Percentiles rank a stretch among this genome's conserved stretches.
Evolutionary conservation across 805 yeast species (phyloP).

Genomic region (Komagataella populi): DNA sequence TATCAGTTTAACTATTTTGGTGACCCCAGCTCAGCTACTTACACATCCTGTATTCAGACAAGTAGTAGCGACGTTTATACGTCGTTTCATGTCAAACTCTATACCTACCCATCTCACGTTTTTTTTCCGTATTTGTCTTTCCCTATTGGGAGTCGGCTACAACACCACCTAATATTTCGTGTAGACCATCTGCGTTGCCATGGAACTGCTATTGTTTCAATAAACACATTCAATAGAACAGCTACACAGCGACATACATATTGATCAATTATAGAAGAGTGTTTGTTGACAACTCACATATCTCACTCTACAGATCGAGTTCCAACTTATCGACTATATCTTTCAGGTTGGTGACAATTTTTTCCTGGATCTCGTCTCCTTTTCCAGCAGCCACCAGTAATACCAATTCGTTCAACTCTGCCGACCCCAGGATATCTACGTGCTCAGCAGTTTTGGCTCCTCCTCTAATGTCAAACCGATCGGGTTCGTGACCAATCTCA

Average conservation of each 20-base stretch:
- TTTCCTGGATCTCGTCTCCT: slow-evolving; percentile 53
- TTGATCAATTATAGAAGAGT: background rate
- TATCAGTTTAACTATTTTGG: too few relatives aligned
- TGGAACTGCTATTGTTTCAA: background rate
- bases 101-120: too few relatives aligned
- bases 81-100: too few relatives aligned
- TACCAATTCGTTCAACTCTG: slow-evolving; percentile 80
- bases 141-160: background rate
- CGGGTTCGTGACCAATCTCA: slow-evolving; percentile 90
- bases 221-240: background rate
- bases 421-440: slow-evolving; percentile 89
- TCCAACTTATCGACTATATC: slow-evolving; percentile 48
- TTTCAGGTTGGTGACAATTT: slow-evolving; percentile 41
- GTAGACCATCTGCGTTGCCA: background rate
- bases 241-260: background rate
- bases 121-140: background rate
- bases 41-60: background rate
- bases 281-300: background rate
- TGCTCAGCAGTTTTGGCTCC: slow-evolving; percentile 98
- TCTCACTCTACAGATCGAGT: slow-evolving; percentile 12
- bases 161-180: background rate
- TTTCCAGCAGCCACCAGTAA: slow-evolving; percentile 72
- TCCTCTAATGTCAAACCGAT: slow-evolving; percentile 85
- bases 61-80: background rate
- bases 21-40: too few relatives aligned